Base-by-base conservation (phyloP, 495 filamentous ascomycete species). In the Friedmanniomyces simplex region DNA sequence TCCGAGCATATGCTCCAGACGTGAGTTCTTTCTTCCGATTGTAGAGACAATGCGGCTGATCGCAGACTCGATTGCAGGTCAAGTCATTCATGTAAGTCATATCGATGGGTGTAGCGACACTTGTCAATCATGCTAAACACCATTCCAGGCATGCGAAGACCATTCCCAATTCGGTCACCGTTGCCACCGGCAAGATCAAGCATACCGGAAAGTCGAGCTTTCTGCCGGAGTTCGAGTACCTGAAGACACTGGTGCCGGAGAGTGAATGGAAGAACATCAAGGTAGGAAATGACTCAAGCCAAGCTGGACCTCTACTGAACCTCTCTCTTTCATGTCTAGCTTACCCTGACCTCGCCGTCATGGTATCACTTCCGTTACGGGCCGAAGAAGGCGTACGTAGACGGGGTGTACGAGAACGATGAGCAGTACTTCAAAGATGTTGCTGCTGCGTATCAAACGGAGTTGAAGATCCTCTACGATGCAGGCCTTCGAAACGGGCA, bases 401-500 rank as follows among this genome's bases (percentile, higher is more conserved):
- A 66, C 46, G 63, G 64, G 4, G 68, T 61, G 8, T 71, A 71
- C 53, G 52, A 51, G 18, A 68, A 63, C 41, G 69, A 71, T 55
- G 63, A 69, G 10, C 67, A 68, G 53, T 71, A 70, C 56, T 70
- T 69, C 52, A 61, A 63, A 28, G 69, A 71, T 52, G 58, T 71
- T 0, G 66, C 69, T 2, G 60, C 63, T 41, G 69, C 68, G n/a
- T 71, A 71, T 48, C 66, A 70, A 58, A 60, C 26, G 5, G 69
- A 71, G 50, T 49, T 66, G 48, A 58, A 66, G 48, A 58, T 63
- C 30, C 43, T 66, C 41, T 66, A 64, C 50, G 54, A 66, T 22
- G 58, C 57, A 18, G 64, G 64, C 14, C 51, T 63, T 5, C 49
- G 64, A 6, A 63, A 63, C 37, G 64, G 26, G 0, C 64, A 66